phyloP scores from a whole-genome alignment of 345 rosid genomes.

The Eucalyptus dawsonii region DNA sequence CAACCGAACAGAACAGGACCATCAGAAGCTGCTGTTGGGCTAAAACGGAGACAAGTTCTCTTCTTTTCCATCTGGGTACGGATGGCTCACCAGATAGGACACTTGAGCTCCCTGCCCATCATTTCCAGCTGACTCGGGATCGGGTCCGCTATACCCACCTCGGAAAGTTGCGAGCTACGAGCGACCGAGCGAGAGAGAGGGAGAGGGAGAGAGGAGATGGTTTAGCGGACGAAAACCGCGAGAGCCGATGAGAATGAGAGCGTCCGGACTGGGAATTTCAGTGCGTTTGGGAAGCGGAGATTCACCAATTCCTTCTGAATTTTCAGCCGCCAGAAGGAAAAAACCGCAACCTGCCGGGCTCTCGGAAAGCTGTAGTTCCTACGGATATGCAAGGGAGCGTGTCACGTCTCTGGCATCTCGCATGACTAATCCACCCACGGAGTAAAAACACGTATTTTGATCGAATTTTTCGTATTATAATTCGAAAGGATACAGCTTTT shows the following conservation, averaged over 20 bases:
- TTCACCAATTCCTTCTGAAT: neutral
- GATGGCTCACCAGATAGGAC: constrained; percentile 67
- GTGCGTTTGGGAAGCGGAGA: neutral
- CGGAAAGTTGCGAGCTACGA: neutral
- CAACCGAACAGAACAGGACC: too few species aligned
- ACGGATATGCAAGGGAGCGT: too few species aligned
- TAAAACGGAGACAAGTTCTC: too few species aligned
- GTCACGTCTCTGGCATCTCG: neutral
- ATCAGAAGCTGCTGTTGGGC: too few species aligned
- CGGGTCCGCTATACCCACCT: constrained; percentile 38
- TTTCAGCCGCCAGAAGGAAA: neutral
- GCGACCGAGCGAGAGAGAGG: neutral
- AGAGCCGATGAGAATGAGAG: neutral
- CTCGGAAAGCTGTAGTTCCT: too few species aligned
- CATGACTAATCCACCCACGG: neutral
- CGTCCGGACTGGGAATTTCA: neutral
- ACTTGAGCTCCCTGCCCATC: constrained; percentile 91
- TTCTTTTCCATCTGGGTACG: too few species aligned
- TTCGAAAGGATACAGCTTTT: neutral
- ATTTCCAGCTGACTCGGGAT: constrained; percentile 50
- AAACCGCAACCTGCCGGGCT: neutral
- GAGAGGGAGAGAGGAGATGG: neutral
- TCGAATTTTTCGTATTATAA: too few species aligned
- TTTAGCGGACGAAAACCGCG: neutral
- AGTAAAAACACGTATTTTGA: too few species aligned